Base-by-base conservation (phyloP, 345 rosid genomes). In the Cardiospermum halicacabum region DNA sequence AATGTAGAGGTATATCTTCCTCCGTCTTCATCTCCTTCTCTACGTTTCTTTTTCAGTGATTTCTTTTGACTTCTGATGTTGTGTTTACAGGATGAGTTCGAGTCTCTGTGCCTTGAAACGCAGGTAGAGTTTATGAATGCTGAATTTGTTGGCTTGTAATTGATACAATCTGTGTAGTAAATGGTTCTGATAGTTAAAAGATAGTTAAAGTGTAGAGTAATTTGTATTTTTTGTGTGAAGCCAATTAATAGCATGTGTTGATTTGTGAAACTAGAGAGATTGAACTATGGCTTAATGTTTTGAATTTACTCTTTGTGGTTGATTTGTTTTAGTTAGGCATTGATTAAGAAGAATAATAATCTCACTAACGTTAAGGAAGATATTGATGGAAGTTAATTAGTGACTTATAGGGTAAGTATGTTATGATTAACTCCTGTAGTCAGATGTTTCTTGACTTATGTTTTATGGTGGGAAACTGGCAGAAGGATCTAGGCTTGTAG, bases 61-160 rank as follows among this genome's bases (percentile, higher is more conserved):
- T 22, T n/a, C n/a, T n/a, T 31, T 40, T 65, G n/a, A 45, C 42
- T 0, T 57, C 37, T 40, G 4, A 42, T 62, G 21, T 45, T 64
- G 22, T 66, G 62, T 62, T 74, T 62, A 37, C 88, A 87, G 91
- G 82, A 78, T 32, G 88, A 82, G 57, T 89, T 89, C 55, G 84
- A 87, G 67, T 76, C 81, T 51, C 65, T 71, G 28, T 85, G 83
- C 69, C 73, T 71, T n/a, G 86, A 83, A 76, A 53, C 73, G 56
- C 84, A 83, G 96, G 93, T 89, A 60, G 31, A n/a, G n/a, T 15
- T 51, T 51, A 21, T 3, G 25, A 27, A 25, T 25, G 11, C 24
- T 24, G 2, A 24, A 51, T 30, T 45, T 45, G 19, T 16, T 45
- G 18, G 50, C 21, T 16, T 18, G 1, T 43, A 43, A 16, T 43